phyloP scores from a whole-genome alignment of 148 eudicot species.

The Chenopodium formosanum region DNA sequence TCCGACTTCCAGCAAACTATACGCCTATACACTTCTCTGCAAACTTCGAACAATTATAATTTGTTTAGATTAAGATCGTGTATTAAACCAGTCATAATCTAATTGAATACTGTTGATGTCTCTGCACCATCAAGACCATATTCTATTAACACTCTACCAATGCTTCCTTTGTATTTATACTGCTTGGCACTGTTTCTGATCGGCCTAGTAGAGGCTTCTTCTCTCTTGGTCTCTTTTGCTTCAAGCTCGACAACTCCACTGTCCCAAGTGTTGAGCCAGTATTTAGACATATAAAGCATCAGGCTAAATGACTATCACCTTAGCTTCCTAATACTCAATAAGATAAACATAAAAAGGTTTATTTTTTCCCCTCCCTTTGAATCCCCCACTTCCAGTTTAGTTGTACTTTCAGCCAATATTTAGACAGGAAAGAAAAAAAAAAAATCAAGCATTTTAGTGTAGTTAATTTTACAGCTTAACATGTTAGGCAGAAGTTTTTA shows the following conservation, averaged over 20 bases:
- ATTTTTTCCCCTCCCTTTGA: neutral
- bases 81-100: neutral
- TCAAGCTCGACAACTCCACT: conserved; percentile 36
- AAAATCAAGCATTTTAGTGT: too few species aligned
- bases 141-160: neutral
- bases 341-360: too few species aligned
- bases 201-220: conserved; percentile 17
- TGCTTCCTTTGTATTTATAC: neutral
- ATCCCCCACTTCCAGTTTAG: neutral
- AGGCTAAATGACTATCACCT: too few species aligned
- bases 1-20: neutral
- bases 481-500: too few species aligned
- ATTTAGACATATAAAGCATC: neutral
- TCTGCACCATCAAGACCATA: neutral
- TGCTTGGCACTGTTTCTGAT: conserved; percentile 11
- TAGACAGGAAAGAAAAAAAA: too few species aligned
- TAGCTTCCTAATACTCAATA: too few species aligned
- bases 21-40: neutral
- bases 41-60: neutral
- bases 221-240: conserved; percentile 21
- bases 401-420: too few species aligned
- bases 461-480: neutral
- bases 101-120: neutral
- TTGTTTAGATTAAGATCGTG: neutral
- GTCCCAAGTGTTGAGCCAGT: conserved; percentile 13